A percentile compares a stretch with the other conserved stretches of the same genome.
These are phyloP conservation scores for Colletotrichum agaves DNA, from an alignment of 2,329 filamentous ascomycete genomes.

Conservation along the genomic window DNA sequence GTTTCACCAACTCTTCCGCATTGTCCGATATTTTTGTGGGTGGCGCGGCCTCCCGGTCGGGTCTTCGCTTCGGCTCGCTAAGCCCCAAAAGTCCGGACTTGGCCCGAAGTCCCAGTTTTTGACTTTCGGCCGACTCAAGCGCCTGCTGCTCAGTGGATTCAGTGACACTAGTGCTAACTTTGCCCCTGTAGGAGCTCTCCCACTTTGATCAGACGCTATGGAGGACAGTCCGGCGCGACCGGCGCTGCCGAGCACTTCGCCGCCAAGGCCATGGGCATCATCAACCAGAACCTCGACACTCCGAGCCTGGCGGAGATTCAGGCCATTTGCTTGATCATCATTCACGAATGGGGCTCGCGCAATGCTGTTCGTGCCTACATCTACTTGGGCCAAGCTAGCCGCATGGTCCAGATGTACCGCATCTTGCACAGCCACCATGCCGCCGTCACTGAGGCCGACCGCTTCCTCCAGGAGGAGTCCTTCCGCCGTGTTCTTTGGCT, in stretches of 20 bases:
- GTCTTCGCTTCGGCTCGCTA: constrained; percentile 28
- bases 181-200: constrained; percentile 60
- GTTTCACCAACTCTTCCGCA: constrained; percentile 40
- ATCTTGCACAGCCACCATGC: constrained; percentile 66
- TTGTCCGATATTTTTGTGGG: constrained; percentile 35
- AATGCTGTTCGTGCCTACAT: constrained; percentile 72
- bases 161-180: constrained; percentile 18
- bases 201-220: constrained; percentile 67
- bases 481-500: constrained; percentile 71
- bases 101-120: constrained; percentile 16
- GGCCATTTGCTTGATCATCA: constrained; percentile 68
- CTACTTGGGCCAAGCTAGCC: constrained; percentile 70
- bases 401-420: constrained; percentile 73
- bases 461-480: constrained; percentile 70
- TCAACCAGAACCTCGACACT: constrained; percentile 69
- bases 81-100: constrained; percentile 31
- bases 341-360: constrained; percentile 71
- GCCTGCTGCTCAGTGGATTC: neutral
- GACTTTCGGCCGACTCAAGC: constrained; percentile 24
- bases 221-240: constrained; percentile 60
- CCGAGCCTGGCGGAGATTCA: constrained; percentile 70
- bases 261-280: constrained; percentile 64
- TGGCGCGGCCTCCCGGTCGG: constrained; percentile 36
- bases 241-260: constrained; percentile 69
- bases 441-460: constrained; percentile 61